Evolutionary conservation across 441 rosid genomes (phyloP).

Genomic region (Biscutella laevigata): DNA sequence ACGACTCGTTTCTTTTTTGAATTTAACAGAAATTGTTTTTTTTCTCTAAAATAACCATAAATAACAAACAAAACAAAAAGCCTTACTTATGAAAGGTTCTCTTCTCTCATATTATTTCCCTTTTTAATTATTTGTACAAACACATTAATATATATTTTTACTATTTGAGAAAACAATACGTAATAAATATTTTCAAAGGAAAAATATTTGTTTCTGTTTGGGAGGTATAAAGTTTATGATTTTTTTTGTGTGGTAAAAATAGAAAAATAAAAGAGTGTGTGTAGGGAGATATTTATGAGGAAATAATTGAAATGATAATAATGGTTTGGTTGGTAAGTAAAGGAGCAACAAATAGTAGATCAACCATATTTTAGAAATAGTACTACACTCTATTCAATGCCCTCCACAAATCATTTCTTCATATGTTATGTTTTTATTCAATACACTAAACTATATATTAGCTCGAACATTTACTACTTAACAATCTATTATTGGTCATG

Average conservation of each 20-base stretch:
- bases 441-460: too few relatives aligned
- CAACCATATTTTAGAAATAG: slow-evolving; percentile 16
- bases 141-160: too few relatives aligned
- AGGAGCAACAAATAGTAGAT: slow-evolving; percentile 18
- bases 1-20: background rate
- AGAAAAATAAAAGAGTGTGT: background rate
- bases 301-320: slow-evolving; percentile 8
- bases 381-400: slow-evolving; percentile 17
- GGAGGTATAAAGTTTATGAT: too few relatives aligned
- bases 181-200: too few relatives aligned
- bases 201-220: too few relatives aligned
- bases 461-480: background rate
- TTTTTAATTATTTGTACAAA: too few relatives aligned
- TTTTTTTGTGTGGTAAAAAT: background rate
- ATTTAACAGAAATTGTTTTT: background rate
- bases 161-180: too few relatives aligned
- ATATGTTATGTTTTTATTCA: too few relatives aligned
- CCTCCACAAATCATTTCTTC: background rate
- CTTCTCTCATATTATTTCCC: too few relatives aligned
- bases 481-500: background rate
- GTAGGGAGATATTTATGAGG: slow-evolving; percentile 5
- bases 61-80: slow-evolving; percentile 12
- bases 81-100: too few relatives aligned
- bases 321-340: slow-evolving; percentile 21
- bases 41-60: too few relatives aligned